phyloP scores from a whole-genome alignment of 805 yeast species.

The Wickerhamiella hasegawae region DNA sequence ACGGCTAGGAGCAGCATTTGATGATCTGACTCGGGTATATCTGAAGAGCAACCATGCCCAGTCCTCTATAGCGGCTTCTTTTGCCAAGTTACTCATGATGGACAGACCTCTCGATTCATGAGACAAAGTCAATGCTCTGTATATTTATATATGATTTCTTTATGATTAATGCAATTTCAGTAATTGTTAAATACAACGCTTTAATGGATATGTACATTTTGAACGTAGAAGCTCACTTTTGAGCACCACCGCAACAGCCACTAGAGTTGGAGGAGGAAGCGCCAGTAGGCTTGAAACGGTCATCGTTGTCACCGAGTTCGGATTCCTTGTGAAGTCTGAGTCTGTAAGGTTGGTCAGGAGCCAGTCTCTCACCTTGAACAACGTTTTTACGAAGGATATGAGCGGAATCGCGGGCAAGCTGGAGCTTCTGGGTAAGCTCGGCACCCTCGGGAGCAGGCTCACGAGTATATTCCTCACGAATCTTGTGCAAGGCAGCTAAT shows the following conservation, averaged over 20 bases:
- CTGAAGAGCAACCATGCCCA: too few relatives aligned
- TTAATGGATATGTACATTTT: too few relatives aligned
- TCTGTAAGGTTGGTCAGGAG: conserved; percentile 18
- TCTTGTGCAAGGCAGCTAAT: conserved; percentile 10
- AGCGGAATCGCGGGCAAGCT: conserved; percentile 54
- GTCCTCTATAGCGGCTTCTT: too few relatives aligned
- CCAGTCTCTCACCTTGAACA: conserved; percentile 53
- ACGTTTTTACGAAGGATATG: conserved; percentile 51
- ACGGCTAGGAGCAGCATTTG: conserved; percentile 7
- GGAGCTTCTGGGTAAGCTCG: conserved; percentile 32
- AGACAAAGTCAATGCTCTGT: too few relatives aligned
- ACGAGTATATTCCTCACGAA: conserved; percentile 9
- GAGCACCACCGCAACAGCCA: neutral
- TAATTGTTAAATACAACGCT: too few relatives aligned
- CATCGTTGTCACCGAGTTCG: conserved; percentile 82
- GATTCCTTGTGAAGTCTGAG: conserved; percentile 67
- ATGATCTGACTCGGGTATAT: neutral
- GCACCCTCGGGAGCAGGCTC: conserved; percentile 7
- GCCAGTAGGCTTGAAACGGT: conserved; percentile 5
- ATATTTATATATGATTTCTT: too few relatives aligned
- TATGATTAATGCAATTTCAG: too few relatives aligned
- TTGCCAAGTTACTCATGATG: too few relatives aligned
- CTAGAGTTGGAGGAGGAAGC: neutral
- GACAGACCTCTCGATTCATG: too few relatives aligned
- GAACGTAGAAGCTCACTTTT: neutral